Evolutionary conservation across 495 filamentous ascomycete genomes (phyloP), one percentile per base, ranked within the genome.

Genomic region (Acidomyces sp.): DNA sequence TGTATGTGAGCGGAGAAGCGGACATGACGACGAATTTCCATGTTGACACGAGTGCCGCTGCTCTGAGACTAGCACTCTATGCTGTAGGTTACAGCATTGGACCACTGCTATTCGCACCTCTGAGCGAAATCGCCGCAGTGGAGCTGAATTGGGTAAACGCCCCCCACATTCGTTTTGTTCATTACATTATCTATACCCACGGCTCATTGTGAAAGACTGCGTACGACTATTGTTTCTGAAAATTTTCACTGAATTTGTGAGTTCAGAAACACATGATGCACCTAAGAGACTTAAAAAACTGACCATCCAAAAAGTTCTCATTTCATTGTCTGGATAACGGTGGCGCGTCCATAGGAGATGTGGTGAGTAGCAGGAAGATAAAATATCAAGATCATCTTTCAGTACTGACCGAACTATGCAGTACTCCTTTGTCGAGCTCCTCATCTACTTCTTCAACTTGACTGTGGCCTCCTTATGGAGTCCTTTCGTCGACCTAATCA

Each of bases 401-500:
- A n/a, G n/a, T n/a, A 30, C 43, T 54, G 21, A 54, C 19, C 9
- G 15, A 3, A 4, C 6, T 3, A 28, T 10, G 16, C 26, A 54
- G 53, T 57, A 54, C 29, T 49, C 47, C 20, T 37, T 54, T 9
- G 53, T 68, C 34, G 55, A 66, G 26, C 53, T 71, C 17, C 66
- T 67, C 6, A 68, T 65, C 39, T 59, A 61, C 6, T 51, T 72
- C 36, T 62, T 62, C 26, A 38, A 58, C 22, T 72, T 68, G 69
- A 67, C 68, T 18, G 53, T 62, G 4, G 61, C 65, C 10, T 43
- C 36, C 11, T 54, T 51, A 35, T 47, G 58, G 39, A 49, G 45
- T 54, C 68, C 68, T n/a, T 65, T 69, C 2, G 60, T 78, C 1
- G 75, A 72, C 4, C 75, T 73, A 6, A 59, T 76, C 0, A 59